Base-by-base conservation (phyloP, 129 eudicot genomes). In the Artemisia annua region DNA sequence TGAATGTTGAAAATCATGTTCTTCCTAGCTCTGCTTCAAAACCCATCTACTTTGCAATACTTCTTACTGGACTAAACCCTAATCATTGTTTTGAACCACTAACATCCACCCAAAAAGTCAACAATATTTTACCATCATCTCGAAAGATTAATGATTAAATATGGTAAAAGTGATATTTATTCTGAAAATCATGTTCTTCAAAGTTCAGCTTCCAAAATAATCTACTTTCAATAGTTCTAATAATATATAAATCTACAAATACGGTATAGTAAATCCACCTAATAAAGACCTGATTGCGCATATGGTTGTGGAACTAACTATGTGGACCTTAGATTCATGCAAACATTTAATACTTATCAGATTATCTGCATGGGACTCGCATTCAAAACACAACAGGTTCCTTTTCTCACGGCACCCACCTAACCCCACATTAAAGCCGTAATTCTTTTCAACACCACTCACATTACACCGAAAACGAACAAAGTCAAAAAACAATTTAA, bases 21-120 rank as follows among this genome's bases (percentile, higher is more conserved):
- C 73, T 56, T 75, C 49, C 44, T 16, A 76, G 67, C 48, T 67
- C 43, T 9, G 64, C 67, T 57, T 57, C 52, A 24, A 19, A 76
- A 67, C 4, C 43, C 50, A 67, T 76, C 50, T 56, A 67, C 56
- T 46, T 24, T 44, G 58, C 58, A 11, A 30, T 56, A 55, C 64
- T 28, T 66, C 35, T 66, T 44, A 39, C 35, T 15, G 28, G 53
- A 15, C 59, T 22, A 46, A 65, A 72, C 35, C 35, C 35, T 30
- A 30, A 30, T 30, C 35, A 30, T 30, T 30, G 35, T 30, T 30
- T 30, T 30, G 35, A 30, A 30, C 35, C 35, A 24, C 60, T 16
- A 49, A 22, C 26, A n/a, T 48, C 68, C 24, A 72, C 69, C 48
- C 32, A 26, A 72, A 72, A 72, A 59, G 73, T 59, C 30, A 59